These are phyloP conservation scores for Melastoma malabathricum DNA, from an alignment of 345 rosid genomes.

Conservation along the genomic window DNA sequence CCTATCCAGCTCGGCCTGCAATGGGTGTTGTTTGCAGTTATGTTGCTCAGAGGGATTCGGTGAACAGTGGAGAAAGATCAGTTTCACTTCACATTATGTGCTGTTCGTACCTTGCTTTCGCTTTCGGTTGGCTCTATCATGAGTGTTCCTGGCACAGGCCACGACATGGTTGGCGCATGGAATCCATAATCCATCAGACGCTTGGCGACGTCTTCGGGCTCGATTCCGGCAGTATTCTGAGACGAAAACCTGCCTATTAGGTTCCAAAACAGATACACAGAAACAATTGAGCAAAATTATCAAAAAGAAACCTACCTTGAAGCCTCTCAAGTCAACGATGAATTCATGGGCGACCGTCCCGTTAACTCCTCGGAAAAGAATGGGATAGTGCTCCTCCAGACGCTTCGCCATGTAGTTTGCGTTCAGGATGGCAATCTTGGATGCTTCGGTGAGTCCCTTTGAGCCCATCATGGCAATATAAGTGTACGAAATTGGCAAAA, in stretches of 20 bases:
- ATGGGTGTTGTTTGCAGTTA: not conserved
- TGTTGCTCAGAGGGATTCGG: not conserved
- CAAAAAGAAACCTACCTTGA: conserved; percentile 45
- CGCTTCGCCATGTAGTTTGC: conserved; percentile 99
- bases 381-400: conserved; percentile 79
- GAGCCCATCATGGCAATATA: conserved; percentile 99
- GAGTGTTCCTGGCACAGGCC: conserved; percentile 98
- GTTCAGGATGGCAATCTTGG: conserved; percentile 83
- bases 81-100: not conserved
- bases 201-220: conserved; percentile 96
- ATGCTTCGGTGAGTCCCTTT: conserved; percentile 87
- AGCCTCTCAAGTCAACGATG: conserved; percentile 80
- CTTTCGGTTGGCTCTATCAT: conserved; percentile 99
- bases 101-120: conserved; percentile 79
- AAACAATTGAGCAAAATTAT: conserved; percentile 5
- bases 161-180: conserved; percentile 97
- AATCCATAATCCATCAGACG: conserved; percentile 95
- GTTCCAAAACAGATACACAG: not conserved
- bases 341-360: conserved; percentile 97
- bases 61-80: conserved; percentile 4
- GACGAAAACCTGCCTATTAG: not conserved
- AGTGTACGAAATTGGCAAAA: conserved; percentile 85
- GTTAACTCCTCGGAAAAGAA: conserved; percentile 90
- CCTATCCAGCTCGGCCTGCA: conserved; percentile 95
- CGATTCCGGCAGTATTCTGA: conserved; percentile 84